phyloP scores from a whole-genome alignment of 495 filamentous ascomycete genomes.

The Neurospora tetraspora region DNA sequence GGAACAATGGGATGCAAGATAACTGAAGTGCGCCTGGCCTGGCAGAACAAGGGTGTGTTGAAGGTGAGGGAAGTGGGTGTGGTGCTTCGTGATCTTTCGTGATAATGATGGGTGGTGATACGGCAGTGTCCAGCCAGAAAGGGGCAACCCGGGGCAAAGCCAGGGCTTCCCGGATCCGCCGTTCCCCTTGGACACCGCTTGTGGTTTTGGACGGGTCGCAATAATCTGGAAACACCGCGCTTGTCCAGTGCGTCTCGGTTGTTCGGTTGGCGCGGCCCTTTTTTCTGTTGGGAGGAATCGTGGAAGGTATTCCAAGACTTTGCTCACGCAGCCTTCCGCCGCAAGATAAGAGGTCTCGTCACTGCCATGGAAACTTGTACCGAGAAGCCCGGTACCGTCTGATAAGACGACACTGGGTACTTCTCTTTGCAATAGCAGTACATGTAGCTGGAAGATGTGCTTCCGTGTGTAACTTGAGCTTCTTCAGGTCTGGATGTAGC shows the following conservation, averaged over 20 bases:
- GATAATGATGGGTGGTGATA: not conserved
- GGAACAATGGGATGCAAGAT: not conserved
- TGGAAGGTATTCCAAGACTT: not conserved
- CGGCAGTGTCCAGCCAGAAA: not conserved
- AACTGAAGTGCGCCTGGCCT: not conserved
- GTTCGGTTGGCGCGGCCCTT: not conserved
- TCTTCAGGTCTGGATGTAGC: slow-evolving; percentile 2
- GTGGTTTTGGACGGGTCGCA: not conserved
- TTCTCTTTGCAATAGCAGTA: slow-evolving; percentile 1
- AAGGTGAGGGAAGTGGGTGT: not conserved
- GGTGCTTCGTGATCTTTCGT: not conserved
- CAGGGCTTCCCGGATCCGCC: not conserved
- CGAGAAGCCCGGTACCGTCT: too few species aligned
- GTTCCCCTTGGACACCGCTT: not conserved
- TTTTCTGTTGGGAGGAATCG: not conserved
- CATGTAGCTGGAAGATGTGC: not conserved
- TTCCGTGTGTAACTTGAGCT: not conserved
- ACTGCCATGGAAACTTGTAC: slow-evolving; percentile 5
- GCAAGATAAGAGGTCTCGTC: slow-evolving; percentile 2
- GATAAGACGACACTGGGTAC: not conserved
- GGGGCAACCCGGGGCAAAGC: not conserved
- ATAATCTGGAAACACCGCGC: not conserved
- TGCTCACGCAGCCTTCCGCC: not conserved
- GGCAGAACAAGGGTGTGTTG: not conserved
- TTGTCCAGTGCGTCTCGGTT: not conserved